Conservation (phyloP, 1,284 basidiomycete species). For the Moniliophthora roreri region DNA sequence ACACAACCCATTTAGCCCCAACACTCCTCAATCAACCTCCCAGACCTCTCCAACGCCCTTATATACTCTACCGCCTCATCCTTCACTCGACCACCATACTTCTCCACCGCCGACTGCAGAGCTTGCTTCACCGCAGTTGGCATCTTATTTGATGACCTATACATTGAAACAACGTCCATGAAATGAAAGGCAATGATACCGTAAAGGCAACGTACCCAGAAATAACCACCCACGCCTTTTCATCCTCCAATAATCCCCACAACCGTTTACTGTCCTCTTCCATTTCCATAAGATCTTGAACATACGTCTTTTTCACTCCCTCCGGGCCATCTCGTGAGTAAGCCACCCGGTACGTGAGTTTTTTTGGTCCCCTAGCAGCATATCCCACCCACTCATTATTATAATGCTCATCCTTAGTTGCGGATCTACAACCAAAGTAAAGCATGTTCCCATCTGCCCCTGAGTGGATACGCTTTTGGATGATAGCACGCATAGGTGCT, state of each 20-base stretch:
- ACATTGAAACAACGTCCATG: no score
- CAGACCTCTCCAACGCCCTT: slow-evolving; percentile 67
- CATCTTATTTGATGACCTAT: slow-evolving; percentile 97
- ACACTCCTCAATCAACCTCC: slow-evolving; percentile 87
- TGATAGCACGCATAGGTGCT: slow-evolving; percentile 56
- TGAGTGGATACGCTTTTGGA: slow-evolving; percentile 38
- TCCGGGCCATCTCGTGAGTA: slow-evolving; percentile 83
- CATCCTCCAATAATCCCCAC: no score
- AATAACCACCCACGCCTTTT: slow-evolving; percentile 71
- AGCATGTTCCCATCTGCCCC: slow-evolving; percentile 65
- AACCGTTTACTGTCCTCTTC: slow-evolving; percentile 67
- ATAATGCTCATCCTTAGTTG: no score
- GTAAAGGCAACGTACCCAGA: slow-evolving; percentile 79
- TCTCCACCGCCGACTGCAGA: slow-evolving; percentile 58
- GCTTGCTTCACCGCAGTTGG: slow-evolving; percentile 82
- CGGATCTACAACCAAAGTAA: slow-evolving; percentile 93
- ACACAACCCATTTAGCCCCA: no score
- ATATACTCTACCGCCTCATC: slow-evolving; percentile 68
- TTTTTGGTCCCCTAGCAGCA: no score
- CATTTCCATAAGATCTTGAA: slow-evolving; percentile 83
- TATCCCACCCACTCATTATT: no score
- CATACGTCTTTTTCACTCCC: slow-evolving; percentile 68
- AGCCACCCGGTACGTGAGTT: no score
- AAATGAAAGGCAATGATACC: slow-evolving; percentile 1
- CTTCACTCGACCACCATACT: no score